Percentiles rank a stretch among this genome's conserved stretches.
These are phyloP conservation scores for Brassica hybrid DNA, from an alignment of 441 rosid genomes.

Conservation along the genomic window DNA sequence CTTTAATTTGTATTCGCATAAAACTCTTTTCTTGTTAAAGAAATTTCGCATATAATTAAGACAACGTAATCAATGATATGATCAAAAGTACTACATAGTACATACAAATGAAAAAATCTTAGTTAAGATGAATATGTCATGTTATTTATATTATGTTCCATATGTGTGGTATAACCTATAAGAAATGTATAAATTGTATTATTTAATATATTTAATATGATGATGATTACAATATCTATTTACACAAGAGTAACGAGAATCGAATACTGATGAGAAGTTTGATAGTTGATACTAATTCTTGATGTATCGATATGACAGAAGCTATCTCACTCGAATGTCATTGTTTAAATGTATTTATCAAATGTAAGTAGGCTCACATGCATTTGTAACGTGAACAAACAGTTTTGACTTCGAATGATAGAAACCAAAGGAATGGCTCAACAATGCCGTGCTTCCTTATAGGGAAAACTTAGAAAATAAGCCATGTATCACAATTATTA, in stretches of 20 bases:
- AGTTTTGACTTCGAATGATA: not conserved
- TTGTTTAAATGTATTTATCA: not conserved
- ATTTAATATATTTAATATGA: not conserved
- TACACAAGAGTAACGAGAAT: not conserved
- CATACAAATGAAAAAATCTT: not conserved
- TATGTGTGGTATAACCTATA: not conserved
- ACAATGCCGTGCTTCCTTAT: not conserved
- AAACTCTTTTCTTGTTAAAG: not conserved
- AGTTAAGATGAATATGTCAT: not conserved
- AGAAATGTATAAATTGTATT: not conserved
- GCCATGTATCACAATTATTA: not conserved
- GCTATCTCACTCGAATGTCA: not conserved
- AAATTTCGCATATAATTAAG: too few relatives aligned
- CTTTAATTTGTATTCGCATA: conserved; percentile 15
- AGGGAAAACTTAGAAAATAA: not conserved
- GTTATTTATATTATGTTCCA: not conserved
- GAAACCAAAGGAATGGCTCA: not conserved
- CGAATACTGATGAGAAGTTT: not conserved
- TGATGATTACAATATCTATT: not conserved
- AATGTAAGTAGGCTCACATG: not conserved
- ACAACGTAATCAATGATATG: too few relatives aligned
- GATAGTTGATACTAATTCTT: conserved; percentile 5
- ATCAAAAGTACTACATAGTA: not conserved
- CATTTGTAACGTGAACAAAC: not conserved
- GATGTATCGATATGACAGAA: conserved; percentile 10